phyloP scores from a whole-genome alignment of 2,329 filamentous ascomycete species.

The Cladosporium colombiae region DNA sequence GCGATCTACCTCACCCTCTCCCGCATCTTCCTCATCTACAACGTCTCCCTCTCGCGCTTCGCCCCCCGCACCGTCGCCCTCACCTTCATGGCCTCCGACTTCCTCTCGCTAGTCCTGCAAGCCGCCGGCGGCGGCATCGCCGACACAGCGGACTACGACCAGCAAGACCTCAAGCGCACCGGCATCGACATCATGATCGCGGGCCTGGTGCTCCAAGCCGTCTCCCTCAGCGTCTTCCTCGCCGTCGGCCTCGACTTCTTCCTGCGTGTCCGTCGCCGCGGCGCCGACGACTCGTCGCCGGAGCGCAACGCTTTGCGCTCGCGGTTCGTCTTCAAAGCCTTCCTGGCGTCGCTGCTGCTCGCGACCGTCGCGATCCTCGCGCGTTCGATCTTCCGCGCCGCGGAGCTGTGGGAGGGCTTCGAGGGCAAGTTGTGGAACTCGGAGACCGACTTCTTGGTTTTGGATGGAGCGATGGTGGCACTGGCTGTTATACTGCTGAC shows the following conservation, averaged over 20 bases:
- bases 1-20: constrained; percentile 50
- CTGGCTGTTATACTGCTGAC: constrained; percentile 50
- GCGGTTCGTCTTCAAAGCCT: constrained; percentile 52
- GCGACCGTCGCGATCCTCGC: constrained; percentile 63
- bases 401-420: constrained; percentile 66
- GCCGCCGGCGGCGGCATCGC: constrained; percentile 52
- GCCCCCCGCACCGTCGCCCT: constrained; percentile 45
- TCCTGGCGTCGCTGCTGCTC: constrained; percentile 55
- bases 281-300: not conserved
- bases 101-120: constrained; percentile 57
- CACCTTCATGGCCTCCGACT: constrained; percentile 59
- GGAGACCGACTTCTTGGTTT: constrained; percentile 50
- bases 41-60: constrained; percentile 29
- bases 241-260: constrained; percentile 16
- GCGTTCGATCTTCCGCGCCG: constrained; percentile 64
- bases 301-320: not conserved
- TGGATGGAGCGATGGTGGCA: constrained; percentile 57
- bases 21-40: constrained; percentile 43
- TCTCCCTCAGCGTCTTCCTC: constrained; percentile 59
- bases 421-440: constrained; percentile 56
- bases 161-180: constrained; percentile 29
- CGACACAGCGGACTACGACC: constrained; percentile 36
- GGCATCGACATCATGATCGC: constrained; percentile 67
- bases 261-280: constrained; percentile 8
- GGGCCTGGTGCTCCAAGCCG: constrained; percentile 62